Evolutionary conservation across 495 filamentous ascomycete genomes (phyloP).

Genomic region (Podospora anserina): DNA sequence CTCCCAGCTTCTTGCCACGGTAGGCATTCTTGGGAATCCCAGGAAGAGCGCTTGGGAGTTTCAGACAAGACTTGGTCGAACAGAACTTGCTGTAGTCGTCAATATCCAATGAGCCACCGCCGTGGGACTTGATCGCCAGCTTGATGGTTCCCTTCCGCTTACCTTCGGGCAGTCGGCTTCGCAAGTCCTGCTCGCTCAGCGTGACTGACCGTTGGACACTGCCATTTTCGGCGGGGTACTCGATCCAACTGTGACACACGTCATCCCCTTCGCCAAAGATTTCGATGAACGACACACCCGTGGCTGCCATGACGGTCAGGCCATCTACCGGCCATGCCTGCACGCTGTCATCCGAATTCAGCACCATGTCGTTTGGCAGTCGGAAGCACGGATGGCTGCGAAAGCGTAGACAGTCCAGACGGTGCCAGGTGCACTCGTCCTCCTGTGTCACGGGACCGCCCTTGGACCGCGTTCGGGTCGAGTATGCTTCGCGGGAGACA

Average conservation of each 20-base stretch:
- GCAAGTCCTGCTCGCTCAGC: conserved; percentile 72
- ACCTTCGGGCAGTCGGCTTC: conserved; percentile 63
- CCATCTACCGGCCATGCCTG: conserved; percentile 86
- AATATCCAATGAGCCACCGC: conserved; percentile 67
- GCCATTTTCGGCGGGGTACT: conserved; percentile 64
- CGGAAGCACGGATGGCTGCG: conserved; percentile 88
- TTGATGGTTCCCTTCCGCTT: conserved; percentile 68
- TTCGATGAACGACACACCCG: conserved; percentile 79
- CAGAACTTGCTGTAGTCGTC: conserved; percentile 66
- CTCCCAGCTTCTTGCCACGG: conserved; percentile 72
- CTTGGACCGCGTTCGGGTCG: conserved; percentile 76
- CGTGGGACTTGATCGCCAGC: conserved; percentile 69
- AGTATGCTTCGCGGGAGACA: conserved; percentile 71
- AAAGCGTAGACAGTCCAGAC: conserved; percentile 82
- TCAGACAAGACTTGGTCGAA: conserved; percentile 68
- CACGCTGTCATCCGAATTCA: conserved; percentile 69
- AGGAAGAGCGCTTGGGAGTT: conserved; percentile 48
- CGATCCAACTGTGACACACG: conserved; percentile 71
- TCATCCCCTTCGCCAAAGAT: conserved; percentile 72
- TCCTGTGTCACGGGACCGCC: conserved; percentile 68
- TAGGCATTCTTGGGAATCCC: conserved; percentile 68
- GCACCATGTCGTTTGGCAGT: conserved; percentile 68
- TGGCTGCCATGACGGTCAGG: conserved; percentile 72
- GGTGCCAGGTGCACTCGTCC: conserved; percentile 86
- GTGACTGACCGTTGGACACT: conserved; percentile 65